Base-by-base conservation (phyloP, 768 basidiomycete species). In the Kwoniella bestiolae region DNA sequence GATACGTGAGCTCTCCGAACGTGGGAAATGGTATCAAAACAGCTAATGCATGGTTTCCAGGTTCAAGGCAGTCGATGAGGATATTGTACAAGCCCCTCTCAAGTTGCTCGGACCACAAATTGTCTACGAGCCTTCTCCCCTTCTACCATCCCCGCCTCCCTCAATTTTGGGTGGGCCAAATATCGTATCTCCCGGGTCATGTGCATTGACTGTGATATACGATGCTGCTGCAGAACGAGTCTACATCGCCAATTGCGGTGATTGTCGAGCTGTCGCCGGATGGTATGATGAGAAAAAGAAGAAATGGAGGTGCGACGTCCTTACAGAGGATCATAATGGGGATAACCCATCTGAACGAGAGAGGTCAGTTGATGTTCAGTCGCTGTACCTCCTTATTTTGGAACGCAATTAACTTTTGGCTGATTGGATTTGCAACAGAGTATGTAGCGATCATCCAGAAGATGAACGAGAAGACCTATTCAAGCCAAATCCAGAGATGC, bases 281-380 rank as follows among this genome's bases (percentile, higher is more conserved):
- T 85, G 91, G 25, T 60, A n/a, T 14, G 25, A 53, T 18, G 56
- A 63, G 3, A 85, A 87, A 60, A 84, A 83, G 1, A 90, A 90
- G 11, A 84, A 84, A 59, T 98, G 94, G 94, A 86, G 87, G 45
- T 89, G 92, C 23, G 91, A 94, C 75, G 91, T 91, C 23, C 84
- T 98, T 62, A 91, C 87, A 35, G 91, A 95, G 79, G 95, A 97
- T 74, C 92, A 96, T 83, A 96, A 92, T 0, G 94, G 91, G 45
- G 86, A 91, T 66, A 96, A 92, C 78, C 87, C 86, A 23, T 88
- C 87, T 50, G 94, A 98, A 81, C 82, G 88, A 31, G 85, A 85
- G 79, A 86, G 92, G 93, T 92, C 69, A 46, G 83, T 71, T 16
- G 8, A 11, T 49, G n/a, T 28, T 49, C 47, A 23, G n/a, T 28